A percentile compares a stretch with the other conserved stretches of the same genome.
Conservation (phyloP, 1,284 basidiomycete genomes). For the Trametes sp. region DNA sequence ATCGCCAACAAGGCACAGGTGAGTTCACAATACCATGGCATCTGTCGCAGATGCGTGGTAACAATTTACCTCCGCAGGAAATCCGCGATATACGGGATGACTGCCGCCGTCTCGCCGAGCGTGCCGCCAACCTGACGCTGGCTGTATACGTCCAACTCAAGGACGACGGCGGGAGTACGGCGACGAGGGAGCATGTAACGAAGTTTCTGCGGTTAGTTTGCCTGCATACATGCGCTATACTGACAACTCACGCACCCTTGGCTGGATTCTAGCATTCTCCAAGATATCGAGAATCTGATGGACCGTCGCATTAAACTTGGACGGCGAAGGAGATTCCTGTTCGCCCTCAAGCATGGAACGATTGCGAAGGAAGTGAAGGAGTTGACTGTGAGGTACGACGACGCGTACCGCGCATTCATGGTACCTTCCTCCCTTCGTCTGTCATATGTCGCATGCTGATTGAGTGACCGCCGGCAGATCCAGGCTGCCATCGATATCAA, state of each 20-base stretch:
- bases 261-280: background rate
- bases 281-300: background rate
- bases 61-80: background rate
- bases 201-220: background rate
- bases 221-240: too few relatives aligned
- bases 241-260: too few relatives aligned
- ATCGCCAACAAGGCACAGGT: too few relatives aligned
- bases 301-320: background rate
- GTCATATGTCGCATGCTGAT: too few relatives aligned
- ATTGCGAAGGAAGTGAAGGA: background rate
- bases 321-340: background rate
- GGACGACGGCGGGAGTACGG: background rate
- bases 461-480: background rate
- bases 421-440: background rate
- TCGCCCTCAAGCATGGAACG: background rate
- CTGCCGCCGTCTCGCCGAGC: background rate
- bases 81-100: background rate
- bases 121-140: background rate
- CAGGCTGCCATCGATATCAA: background rate
- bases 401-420: background rate
- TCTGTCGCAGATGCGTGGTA: too few relatives aligned
- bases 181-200: background rate
- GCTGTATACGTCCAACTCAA: background rate
- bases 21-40: too few relatives aligned
- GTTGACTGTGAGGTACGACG: background rate